Evolutionary conservation across 2,329 filamentous ascomycete genomes (phyloP).

Genomic region (Cadophora luteo-olivacea): DNA sequence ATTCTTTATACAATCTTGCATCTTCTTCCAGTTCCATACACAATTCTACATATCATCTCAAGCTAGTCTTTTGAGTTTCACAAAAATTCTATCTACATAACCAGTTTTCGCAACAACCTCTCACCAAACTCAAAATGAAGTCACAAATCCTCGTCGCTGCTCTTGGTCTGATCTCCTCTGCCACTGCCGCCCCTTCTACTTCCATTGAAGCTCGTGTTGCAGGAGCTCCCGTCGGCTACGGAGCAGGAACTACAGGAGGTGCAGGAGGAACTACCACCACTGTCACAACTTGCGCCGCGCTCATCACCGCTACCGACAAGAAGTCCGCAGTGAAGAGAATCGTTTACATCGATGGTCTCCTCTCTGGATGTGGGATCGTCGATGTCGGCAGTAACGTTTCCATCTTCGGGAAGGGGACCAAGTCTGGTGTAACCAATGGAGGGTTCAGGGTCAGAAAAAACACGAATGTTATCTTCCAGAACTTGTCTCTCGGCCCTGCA

Average conservation of each 20-base stretch:
- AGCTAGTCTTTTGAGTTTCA: slow-evolving; percentile 17
- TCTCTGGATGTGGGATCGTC: slow-evolving; percentile 46
- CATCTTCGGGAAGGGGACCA: slow-evolving; percentile 51
- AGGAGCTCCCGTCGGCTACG: slow-evolving; percentile 18
- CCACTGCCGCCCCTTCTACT: slow-evolving; percentile 1
- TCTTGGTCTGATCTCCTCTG: slow-evolving; percentile 10
- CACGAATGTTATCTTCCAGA: slow-evolving; percentile 59
- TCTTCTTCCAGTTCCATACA: slow-evolving; percentile 1
- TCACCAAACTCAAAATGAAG: slow-evolving; percentile 15
- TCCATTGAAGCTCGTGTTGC: background rate
- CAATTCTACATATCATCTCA: slow-evolving; percentile 9
- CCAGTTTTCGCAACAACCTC: background rate
- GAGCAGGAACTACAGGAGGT: slow-evolving; percentile 20
- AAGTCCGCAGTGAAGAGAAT: slow-evolving; percentile 38
- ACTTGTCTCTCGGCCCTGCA: slow-evolving; percentile 55
- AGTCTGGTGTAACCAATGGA: slow-evolving; percentile 48
- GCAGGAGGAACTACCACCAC: slow-evolving; percentile 15
- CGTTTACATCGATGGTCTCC: slow-evolving; percentile 50
- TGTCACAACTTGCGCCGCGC: slow-evolving; percentile 13
- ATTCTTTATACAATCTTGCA: slow-evolving; percentile 6
- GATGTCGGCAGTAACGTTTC: slow-evolving; percentile 51
- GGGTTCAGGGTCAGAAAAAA: slow-evolving; percentile 53
- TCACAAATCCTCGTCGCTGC: slow-evolving; percentile 16
- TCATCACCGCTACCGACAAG: slow-evolving; percentile 15
- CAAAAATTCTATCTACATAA: background rate